Evolutionary conservation across 1,139 yeast genomes (phyloP).

Genomic region (Yamadazyma atlantica): DNA sequence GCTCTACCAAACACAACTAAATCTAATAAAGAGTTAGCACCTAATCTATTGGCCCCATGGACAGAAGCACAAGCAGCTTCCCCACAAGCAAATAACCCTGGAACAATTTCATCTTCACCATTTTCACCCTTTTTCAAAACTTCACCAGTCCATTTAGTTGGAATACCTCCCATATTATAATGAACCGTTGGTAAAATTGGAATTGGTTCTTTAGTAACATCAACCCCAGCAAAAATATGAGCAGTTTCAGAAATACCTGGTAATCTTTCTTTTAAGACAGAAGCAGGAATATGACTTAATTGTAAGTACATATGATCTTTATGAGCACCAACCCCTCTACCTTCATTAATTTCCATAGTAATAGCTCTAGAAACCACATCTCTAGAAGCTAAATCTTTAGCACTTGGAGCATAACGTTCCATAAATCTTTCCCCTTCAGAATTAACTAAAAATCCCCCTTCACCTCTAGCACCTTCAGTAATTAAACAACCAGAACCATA

Average conservation of each 20-base stretch:
- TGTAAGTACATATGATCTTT: conserved; percentile 96
- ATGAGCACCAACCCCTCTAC: conserved; percentile 97
- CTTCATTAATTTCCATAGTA: conserved; percentile 97
- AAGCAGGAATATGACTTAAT: conserved; percentile 89
- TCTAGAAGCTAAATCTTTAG: conserved; percentile 97
- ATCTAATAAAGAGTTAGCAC: conserved; percentile 98
- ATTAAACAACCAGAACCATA: conserved; percentile 98
- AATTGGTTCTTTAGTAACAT: conserved; percentile 98
- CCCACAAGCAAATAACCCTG: conserved; percentile 97
- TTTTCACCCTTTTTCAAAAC: conserved; percentile 79
- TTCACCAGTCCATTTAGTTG: conserved; percentile 97
- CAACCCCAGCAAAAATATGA: conserved; percentile 97
- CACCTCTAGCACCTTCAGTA: conserved; percentile 99
- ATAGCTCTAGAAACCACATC: conserved; percentile 98
- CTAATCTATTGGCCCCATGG: conserved; percentile 98
- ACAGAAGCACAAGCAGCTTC: conserved; percentile 99
- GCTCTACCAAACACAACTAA: conserved; percentile 98
- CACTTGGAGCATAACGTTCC: conserved; percentile 99
- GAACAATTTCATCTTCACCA: conserved; percentile 89
- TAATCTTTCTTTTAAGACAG: conserved; percentile 89
- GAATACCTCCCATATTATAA: conserved; percentile 99
- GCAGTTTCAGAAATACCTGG: conserved; percentile 99
- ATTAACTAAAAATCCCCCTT: conserved; percentile 96
- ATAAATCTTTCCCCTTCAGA: conserved; percentile 98
- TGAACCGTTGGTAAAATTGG: conserved; percentile 98